Evolutionary conservation across 768 basidiomycete genomes (phyloP).

Genomic region (Amanita inopinata): DNA sequence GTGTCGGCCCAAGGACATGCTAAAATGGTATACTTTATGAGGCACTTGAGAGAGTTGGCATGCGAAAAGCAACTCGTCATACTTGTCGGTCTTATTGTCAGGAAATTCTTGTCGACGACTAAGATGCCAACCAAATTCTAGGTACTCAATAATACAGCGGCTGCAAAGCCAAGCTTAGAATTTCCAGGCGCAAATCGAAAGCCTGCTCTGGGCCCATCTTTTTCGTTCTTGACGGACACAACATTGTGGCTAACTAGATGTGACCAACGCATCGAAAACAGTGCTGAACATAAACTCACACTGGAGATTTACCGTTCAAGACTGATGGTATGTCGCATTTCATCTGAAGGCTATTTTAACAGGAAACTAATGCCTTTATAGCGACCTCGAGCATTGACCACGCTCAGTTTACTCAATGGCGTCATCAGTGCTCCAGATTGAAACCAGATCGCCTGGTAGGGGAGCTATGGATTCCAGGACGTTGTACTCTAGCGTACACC

Average conservation of each 20-base stretch:
- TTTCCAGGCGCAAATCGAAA: constrained; percentile 28
- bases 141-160: constrained; percentile 54
- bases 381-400: neutral
- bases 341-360: neutral
- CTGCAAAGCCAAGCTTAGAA: constrained; percentile 12
- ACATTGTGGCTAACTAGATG: constrained; percentile 56
- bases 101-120: constrained; percentile 12
- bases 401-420: neutral
- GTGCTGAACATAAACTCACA: neutral
- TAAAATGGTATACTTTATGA: constrained; percentile 64
- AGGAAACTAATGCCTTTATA: neutral
- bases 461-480: no score
- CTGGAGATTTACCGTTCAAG: constrained; percentile 2
- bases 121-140: constrained; percentile 17
- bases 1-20: constrained; percentile 70
- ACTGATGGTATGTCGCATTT: neutral
- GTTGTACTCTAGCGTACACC: no score
- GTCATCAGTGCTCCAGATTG: neutral
- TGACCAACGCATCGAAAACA: neutral
- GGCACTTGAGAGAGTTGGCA: constrained; percentile 43
- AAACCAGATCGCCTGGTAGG: neutral
- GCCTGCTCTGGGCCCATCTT: constrained; percentile 70
- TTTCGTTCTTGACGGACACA: constrained; percentile 61
- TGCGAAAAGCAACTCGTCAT: constrained; percentile 34
- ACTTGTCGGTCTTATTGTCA: constrained; percentile 33